Conservation (phyloP, 768 basidiomycete genomes). For the Cantharellus anzutake region DNA sequence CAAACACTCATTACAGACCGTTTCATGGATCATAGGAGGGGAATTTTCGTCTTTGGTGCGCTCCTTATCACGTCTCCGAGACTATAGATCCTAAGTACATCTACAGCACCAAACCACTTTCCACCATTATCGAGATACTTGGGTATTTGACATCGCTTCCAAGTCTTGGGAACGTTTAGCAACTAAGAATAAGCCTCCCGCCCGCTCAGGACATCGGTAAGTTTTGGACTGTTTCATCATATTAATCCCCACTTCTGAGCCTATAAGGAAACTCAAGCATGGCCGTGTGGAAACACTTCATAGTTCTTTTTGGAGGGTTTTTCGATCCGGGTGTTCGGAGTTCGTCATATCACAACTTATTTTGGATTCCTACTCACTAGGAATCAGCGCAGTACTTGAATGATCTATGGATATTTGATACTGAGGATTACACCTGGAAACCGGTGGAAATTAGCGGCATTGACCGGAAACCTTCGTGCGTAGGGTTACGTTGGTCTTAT, state of each 20-base stretch:
- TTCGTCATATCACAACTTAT: constrained; percentile 16
- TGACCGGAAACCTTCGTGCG: constrained; percentile 61
- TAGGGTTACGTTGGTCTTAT: not conserved
- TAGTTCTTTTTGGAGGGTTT: constrained; percentile 81
- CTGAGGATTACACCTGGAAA: constrained; percentile 70
- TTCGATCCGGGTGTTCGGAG: constrained; percentile 74
- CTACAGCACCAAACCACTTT: constrained; percentile 50
- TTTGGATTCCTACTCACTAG: not conserved
- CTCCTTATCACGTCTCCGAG: not conserved
- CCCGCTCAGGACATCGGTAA: constrained; percentile 68
- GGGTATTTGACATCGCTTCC: constrained; percentile 55
- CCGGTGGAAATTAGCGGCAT: constrained; percentile 55
- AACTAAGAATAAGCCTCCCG: constrained; percentile 59
- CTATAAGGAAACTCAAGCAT: constrained; percentile 28
- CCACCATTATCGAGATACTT: constrained; percentile 79
- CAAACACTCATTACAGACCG: too few species aligned
- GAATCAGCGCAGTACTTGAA: constrained; percentile 54
- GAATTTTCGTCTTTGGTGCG: constrained; percentile 55
- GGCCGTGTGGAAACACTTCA: constrained; percentile 76
- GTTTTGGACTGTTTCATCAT: constrained; percentile 6
- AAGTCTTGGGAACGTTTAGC: constrained; percentile 81
- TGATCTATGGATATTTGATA: constrained; percentile 75
- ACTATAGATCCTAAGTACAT: not conserved
- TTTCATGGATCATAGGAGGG: constrained; percentile 29
- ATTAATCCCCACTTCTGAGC: not conserved